These are phyloP conservation scores for Ampelocalamus luodianensis DNA, from an alignment of 176 grass and related monocot species.

Conservation along the genomic window DNA sequence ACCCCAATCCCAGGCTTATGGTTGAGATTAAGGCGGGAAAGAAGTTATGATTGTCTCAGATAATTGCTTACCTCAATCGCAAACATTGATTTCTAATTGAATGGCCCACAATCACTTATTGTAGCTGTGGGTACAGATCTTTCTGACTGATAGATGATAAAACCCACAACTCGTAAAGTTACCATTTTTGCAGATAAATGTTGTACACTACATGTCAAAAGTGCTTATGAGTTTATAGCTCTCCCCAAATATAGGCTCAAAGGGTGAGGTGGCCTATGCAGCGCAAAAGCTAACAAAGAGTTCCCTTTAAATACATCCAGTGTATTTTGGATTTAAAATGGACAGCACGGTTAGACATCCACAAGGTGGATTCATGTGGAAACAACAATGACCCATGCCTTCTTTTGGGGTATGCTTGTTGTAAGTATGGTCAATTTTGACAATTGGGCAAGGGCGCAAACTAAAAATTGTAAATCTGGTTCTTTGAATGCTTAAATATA, in stretches of 20 bases:
- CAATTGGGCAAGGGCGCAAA: neutral
- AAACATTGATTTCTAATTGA: neutral
- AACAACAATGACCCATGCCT: neutral
- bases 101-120: neutral
- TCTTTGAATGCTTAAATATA: constrained; percentile 50
- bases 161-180: neutral
- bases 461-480: neutral
- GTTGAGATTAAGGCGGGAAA: neutral
- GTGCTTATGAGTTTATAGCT: neutral
- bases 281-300: neutral
- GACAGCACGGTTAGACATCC: neutral
- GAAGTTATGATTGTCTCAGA: neutral
- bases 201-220: neutral
- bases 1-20: neutral
- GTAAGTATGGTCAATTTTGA: neutral
- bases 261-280: neutral
- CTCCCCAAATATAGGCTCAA: neutral
- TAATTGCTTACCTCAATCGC: neutral
- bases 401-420: constrained; percentile 1
- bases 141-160: neutral
- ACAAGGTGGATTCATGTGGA: neutral
- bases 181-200: neutral
- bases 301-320: neutral
- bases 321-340: neutral
- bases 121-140: neutral